Evolutionary conservation across 1,284 basidiomycete genomes (phyloP), one percentile per base, ranked within the genome.

Genomic region (Meripilus lineatus): DNA sequence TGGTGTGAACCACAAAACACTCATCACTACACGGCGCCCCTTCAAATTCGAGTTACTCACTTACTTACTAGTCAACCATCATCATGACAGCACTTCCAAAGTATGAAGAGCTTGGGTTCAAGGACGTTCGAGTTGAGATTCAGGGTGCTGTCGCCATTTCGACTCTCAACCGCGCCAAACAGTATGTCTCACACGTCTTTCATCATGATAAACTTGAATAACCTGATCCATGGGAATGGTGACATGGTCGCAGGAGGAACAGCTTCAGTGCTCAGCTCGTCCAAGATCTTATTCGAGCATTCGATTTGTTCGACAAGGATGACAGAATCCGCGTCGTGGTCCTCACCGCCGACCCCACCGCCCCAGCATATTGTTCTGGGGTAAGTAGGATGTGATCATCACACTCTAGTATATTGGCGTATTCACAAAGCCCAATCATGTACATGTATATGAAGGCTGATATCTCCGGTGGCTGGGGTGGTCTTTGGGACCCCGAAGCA

Each of bases 331-430:
- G 70, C 20, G 76, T 66, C 0, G 68, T 78, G 17, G 62, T 79
- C 21, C 52, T 78, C 32, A 77, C 74, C 3, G 71, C 76, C 1
- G 75, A 78, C 38, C 69, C 62, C 33, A 68, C 62, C 10, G 72
- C 75, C 1, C 66, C 72, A 18, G 75, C 75, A 1, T 80, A 66
- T 50, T 79, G 77, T 51, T 69, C 77, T 28, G 77, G 77, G 2
- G 77, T 77, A 58, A 42, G 68, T 53, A 33, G n/a, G n/a, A n/a
- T 30, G 10, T 30, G 28, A 8, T n/a, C 8, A 30, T 8, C n/a
- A 10, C 28, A 30, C 10, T 14, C 5, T 22, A 3, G 25, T n/a
- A 20, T 25, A 25, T 10, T 23, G 10, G 8, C 21, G 3, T 21
- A 2, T 5, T 17, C 17, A 22, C 8, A 3, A 20, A 5, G 2